A percentile compares a stretch with the other conserved stretches of the same genome.
Evolutionary conservation across 306 rosid species (phyloP).

Genomic region (Prunus padus): DNA sequence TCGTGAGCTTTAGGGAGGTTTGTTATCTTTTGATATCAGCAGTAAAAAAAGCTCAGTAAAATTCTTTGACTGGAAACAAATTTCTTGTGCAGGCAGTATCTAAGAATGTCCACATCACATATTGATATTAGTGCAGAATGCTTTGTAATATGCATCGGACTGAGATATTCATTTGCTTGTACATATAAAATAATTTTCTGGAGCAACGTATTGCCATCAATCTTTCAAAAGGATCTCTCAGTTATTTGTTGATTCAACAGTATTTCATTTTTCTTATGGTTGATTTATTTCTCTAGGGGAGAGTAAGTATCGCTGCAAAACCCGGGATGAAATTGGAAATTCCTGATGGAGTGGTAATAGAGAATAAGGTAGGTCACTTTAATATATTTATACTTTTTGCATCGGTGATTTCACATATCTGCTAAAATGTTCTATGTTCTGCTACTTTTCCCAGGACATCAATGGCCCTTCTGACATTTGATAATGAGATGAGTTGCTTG

Average conservation of each 20-base stretch:
- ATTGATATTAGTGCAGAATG: not conserved
- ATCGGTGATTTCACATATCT: not conserved
- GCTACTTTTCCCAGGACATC: conserved; percentile 48
- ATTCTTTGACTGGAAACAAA: not conserved
- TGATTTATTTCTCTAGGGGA: conserved; percentile 52
- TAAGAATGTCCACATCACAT: not conserved
- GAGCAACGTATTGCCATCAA: not conserved
- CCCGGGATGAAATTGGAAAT: conserved; percentile 67
- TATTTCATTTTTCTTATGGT: not conserved
- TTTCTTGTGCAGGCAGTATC: not conserved
- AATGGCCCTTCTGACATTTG: conserved; percentile 41
- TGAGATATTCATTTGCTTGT: not conserved
- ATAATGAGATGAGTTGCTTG: conserved; percentile 14
- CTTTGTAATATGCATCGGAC: not conserved
- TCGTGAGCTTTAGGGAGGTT: not conserved
- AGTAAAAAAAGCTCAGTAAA: not conserved
- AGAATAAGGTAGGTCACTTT: conserved; percentile 49
- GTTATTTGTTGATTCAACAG: conserved; percentile 14
- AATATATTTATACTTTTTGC: not conserved
- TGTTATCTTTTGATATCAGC: not conserved
- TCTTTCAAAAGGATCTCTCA: not conserved
- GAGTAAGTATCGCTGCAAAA: conserved; percentile 54
- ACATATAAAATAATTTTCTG: not conserved
- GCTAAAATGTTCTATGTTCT: not conserved
- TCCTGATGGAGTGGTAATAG: conserved; percentile 58